Evolutionary conservation across 2,329 filamentous ascomycete genomes (phyloP).

Genomic region (Monosporascus sp.): DNA sequence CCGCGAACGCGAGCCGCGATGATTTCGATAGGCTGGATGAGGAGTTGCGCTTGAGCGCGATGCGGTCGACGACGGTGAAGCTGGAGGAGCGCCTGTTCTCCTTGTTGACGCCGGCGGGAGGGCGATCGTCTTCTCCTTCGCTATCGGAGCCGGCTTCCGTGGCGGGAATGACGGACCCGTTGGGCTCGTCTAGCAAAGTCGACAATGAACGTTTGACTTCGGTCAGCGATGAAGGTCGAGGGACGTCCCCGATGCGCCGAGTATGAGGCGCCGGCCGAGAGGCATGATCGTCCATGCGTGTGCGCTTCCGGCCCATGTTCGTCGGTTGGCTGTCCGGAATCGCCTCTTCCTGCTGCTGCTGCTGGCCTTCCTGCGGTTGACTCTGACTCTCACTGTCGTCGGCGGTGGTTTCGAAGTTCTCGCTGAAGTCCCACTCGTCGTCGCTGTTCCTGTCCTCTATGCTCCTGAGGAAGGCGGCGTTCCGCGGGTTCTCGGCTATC

Average conservation of each 20-base stretch:
- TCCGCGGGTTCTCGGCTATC: slow-evolving; percentile 83
- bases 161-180: slow-evolving; percentile 44
- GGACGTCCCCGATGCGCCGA: slow-evolving; percentile 56
- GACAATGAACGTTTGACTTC: slow-evolving; percentile 83
- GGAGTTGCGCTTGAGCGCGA: slow-evolving; percentile 57
- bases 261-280: slow-evolving; percentile 52
- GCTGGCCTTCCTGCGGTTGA: slow-evolving; percentile 25
- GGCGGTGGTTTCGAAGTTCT: slow-evolving; percentile 42
- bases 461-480: slow-evolving; percentile 81
- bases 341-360: slow-evolving; percentile 27
- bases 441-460: slow-evolving; percentile 78
- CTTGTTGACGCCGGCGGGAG: slow-evolving; percentile 35
- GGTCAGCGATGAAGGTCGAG: slow-evolving; percentile 67
- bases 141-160: slow-evolving; percentile 47
- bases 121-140: slow-evolving; percentile 41
- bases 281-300: slow-evolving; percentile 22
- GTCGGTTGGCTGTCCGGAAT: slow-evolving; percentile 50
- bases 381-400: slow-evolving; percentile 34
- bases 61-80: slow-evolving; percentile 62
- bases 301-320: slow-evolving; percentile 30
- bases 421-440: slow-evolving; percentile 72
- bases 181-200: slow-evolving; percentile 70
- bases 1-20: slow-evolving; percentile 52
- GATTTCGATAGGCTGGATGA: slow-evolving; percentile 23
- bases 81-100: slow-evolving; percentile 41